These are phyloP conservation scores for Gynostemma pentaphyllum DNA, from an alignment of 306 rosid genomes.

Conservation along the genomic window DNA sequence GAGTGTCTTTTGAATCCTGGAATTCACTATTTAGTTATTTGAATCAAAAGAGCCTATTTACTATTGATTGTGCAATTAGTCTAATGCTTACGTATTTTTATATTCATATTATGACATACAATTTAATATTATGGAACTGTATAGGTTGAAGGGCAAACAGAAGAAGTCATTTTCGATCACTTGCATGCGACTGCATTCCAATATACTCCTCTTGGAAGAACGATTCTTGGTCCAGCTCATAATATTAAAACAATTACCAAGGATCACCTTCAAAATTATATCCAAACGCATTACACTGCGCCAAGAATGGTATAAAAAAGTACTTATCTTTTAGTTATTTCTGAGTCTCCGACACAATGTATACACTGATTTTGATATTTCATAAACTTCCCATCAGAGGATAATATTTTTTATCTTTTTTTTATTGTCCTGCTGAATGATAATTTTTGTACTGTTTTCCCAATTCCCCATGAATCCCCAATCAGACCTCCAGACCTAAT, in stretches of 20 bases:
- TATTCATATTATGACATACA: background rate
- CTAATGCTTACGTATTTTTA: background rate
- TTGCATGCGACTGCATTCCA: conserved; percentile 95
- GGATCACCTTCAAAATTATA: conserved; percentile 69
- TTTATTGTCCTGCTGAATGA: background rate
- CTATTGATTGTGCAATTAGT: background rate
- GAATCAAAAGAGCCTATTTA: background rate
- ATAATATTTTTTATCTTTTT: background rate
- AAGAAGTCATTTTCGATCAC: conserved; percentile 82
- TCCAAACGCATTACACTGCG: conserved; percentile 79
- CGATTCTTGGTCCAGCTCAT: conserved; percentile 80
- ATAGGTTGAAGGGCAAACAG: conserved; percentile 86
- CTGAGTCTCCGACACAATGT: background rate
- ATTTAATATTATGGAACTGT: background rate
- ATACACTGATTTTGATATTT: background rate
- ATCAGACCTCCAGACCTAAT: background rate
- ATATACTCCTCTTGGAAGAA: conserved; percentile 86
- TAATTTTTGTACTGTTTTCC: background rate
- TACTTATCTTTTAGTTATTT: background rate
- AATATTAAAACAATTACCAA: conserved; percentile 75
- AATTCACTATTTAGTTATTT: background rate
- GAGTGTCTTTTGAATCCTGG: background rate
- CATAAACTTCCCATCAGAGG: background rate
- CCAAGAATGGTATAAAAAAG: conserved; percentile 72
- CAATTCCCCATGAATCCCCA: background rate